Evolutionary conservation across 768 basidiomycete genomes (phyloP).

Genomic region (Boletus reticuloceps): DNA sequence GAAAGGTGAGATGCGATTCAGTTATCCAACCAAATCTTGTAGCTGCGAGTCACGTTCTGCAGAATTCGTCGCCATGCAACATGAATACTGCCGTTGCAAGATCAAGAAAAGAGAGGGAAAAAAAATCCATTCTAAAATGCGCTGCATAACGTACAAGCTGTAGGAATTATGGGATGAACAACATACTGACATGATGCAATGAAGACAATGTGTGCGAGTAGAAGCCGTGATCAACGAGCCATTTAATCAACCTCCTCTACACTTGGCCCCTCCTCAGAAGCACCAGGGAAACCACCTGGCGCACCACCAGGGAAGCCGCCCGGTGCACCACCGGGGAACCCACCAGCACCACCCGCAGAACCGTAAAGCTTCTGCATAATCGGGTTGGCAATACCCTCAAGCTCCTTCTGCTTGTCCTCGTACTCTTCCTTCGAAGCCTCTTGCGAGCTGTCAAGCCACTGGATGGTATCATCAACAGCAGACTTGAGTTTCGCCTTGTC

Average conservation of each 20-base stretch:
- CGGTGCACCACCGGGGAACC: conserved; percentile 57
- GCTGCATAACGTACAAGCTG: conserved; percentile 30
- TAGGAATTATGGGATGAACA: conserved; percentile 27
- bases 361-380: conserved; percentile 74
- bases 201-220: conserved; percentile 22
- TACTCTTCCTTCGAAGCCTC: conserved; percentile 95
- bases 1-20: not conserved
- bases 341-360: conserved; percentile 44
- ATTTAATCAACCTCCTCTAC: conserved; percentile 88
- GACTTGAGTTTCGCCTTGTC: conserved; percentile 84
- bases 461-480: conserved; percentile 79
- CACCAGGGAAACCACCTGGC: conserved; percentile 70
- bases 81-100: too few species aligned
- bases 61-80: too few species aligned
- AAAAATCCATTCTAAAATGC: conserved; percentile 30
- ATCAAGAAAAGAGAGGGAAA: not conserved
- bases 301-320: conserved; percentile 58
- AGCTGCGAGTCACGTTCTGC: too few species aligned
- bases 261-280: conserved; percentile 77
- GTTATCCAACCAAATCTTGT: too few species aligned
- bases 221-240: conserved; percentile 13
- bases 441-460: conserved; percentile 83
- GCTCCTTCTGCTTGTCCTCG: conserved; percentile 88
- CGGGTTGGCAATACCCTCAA: conserved; percentile 79
- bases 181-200: conserved; percentile 31